A percentile compares a stretch with the other conserved stretches of the same genome.
phyloP scores from a whole-genome alignment of 352 stramenopile genomes.

The Phytophthora capsici region DNA sequence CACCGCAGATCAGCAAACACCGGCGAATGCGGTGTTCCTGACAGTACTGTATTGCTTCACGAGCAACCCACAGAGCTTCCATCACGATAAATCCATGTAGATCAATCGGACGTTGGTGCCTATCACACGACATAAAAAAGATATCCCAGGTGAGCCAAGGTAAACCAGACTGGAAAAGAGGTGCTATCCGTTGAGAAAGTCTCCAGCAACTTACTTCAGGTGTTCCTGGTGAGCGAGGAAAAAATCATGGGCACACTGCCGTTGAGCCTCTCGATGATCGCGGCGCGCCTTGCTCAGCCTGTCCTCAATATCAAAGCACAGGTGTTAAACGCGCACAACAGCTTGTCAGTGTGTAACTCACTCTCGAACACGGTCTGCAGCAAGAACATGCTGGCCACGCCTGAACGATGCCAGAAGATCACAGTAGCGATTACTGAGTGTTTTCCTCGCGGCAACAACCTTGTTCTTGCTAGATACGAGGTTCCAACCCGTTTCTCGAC shows the following conservation, averaged over 20 bases:
- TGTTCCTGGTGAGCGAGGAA: conserved; percentile 56
- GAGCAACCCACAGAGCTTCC: conserved; percentile 62
- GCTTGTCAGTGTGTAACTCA: conserved; percentile 30
- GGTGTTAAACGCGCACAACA: not conserved
- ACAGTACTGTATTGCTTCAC: conserved; percentile 69
- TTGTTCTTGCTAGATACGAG: conserved; percentile 60
- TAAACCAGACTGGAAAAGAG: conserved; percentile 11
- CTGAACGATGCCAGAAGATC: conserved; percentile 66
- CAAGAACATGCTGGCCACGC: conserved; percentile 55
- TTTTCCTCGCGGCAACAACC: conserved; percentile 58
- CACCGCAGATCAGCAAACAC: conserved; percentile 67
- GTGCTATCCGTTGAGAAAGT: conserved; percentile 15
- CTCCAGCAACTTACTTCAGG: conserved; percentile 47
- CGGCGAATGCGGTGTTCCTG: conserved; percentile 61
- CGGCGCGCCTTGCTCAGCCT: conserved; percentile 59
- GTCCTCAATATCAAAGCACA: conserved; percentile 1
- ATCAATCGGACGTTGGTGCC: conserved; percentile 59
- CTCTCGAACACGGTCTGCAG: conserved; percentile 62
- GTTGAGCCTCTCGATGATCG: conserved; percentile 66
- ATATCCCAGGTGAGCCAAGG: conserved; percentile 16
- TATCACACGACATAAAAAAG: conserved; percentile 31
- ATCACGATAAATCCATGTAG: conserved; percentile 75
- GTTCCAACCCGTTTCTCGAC: conserved; percentile 39
- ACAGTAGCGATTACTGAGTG: conserved; percentile 68
- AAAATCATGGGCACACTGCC: conserved; percentile 67